phyloP scores from a whole-genome alignment of 768 basidiomycete genomes.

The Mycena metata region DNA sequence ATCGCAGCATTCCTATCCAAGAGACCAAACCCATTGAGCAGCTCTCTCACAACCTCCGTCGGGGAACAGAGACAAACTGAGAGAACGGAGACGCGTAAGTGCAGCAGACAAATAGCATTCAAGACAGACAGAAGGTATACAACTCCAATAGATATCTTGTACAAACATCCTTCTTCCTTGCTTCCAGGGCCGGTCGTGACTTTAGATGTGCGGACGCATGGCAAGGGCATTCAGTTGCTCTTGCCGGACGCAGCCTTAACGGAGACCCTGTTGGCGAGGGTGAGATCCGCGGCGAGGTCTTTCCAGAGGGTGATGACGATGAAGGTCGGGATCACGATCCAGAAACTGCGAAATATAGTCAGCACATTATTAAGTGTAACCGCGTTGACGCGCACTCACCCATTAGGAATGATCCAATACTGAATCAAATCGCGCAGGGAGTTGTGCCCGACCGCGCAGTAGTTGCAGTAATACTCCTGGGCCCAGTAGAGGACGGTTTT shows the following conservation, averaged over 20 bases:
- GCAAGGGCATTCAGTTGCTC: neutral
- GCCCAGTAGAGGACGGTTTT: slow-evolving; percentile 89
- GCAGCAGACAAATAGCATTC: no score
- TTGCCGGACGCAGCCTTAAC: slow-evolving; percentile 39
- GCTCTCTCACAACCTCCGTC: no score
- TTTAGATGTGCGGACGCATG: no score
- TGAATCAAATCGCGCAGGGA: slow-evolving; percentile 60
- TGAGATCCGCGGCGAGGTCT: slow-evolving; percentile 67
- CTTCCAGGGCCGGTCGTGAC: no score
- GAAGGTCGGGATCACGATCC: slow-evolving; percentile 79
- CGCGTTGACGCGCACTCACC: slow-evolving; percentile 58
- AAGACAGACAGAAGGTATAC: no score
- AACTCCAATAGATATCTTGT: no score
- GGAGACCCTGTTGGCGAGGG: slow-evolving; percentile 40
- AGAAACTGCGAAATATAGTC: slow-evolving; percentile 62
- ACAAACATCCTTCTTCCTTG: no score
- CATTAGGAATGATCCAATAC: slow-evolving; percentile 85
- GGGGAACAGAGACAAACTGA: no score
- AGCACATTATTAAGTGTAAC: neutral
- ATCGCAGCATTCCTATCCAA: no score
- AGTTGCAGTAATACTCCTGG: slow-evolving; percentile 84
- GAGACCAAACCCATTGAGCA: no score
- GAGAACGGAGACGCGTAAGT: no score
- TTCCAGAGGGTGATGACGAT: slow-evolving; percentile 72
- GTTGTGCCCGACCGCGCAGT: slow-evolving; percentile 85